These are phyloP conservation scores for Hypholoma fasciculare DNA, from an alignment of 768 basidiomycete species.

Conservation along the genomic window DNA sequence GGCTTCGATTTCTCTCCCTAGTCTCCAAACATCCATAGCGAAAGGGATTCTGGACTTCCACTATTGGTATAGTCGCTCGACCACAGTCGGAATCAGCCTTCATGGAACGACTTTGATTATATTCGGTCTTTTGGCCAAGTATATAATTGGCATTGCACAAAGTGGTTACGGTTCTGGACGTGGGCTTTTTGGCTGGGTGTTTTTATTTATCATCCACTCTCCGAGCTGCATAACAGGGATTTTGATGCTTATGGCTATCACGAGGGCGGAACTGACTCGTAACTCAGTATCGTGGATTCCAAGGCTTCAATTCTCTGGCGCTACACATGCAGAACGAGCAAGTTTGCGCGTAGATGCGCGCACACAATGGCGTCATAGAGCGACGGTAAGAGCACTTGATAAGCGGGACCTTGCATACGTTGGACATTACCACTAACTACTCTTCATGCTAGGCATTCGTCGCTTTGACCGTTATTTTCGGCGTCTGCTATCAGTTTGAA, in stretches of 20 bases:
- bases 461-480: too few relatives aligned
- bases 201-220: not conserved
- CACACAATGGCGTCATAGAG: not conserved
- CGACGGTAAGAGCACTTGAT: conserved; percentile 1
- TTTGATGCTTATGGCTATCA: conserved; percentile 26
- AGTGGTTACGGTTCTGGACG: not conserved
- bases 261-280: conserved; percentile 19
- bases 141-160: not conserved
- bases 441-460: too few relatives aligned
- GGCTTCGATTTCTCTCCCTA: not conserved
- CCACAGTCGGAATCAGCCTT: conserved; percentile 30
- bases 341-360: conserved; percentile 16
- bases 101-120: conserved; percentile 22
- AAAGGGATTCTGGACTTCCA: conserved; percentile 15
- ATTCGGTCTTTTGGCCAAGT: conserved; percentile 5
- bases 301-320: conserved; percentile 12
- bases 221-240: conserved; percentile 9
- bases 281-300: conserved; percentile 13
- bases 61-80: conserved; percentile 35
- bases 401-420: too few relatives aligned
- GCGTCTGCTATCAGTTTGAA: too few relatives aligned
- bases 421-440: too few relatives aligned
- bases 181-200: not conserved
- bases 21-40: conserved; percentile 1
- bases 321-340: conserved; percentile 30